phyloP scores from a whole-genome alignment of 352 stramenopile genomes.

The Salisapilia sapeloensis region DNA sequence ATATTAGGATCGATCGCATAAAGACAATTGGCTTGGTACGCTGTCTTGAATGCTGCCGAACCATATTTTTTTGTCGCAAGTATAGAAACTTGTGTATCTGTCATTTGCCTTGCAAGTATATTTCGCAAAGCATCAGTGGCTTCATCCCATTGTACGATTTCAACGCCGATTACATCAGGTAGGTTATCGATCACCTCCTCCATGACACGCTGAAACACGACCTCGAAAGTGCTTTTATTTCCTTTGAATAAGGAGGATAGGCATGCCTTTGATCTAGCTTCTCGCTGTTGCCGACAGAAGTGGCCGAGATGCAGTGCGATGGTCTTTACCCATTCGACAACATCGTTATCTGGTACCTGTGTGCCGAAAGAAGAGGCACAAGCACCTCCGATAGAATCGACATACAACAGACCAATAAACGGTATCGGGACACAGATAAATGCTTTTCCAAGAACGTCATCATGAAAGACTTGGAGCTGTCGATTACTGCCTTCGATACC shows the following conservation, averaged over 20 bases:
- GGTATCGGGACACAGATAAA: conserved; percentile 61
- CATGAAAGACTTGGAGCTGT: conserved; percentile 13
- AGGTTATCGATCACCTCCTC: conserved; percentile 19
- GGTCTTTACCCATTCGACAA: conserved; percentile 25
- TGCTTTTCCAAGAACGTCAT: conserved; percentile 4
- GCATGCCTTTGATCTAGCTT: conserved; percentile 5
- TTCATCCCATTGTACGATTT: conserved; percentile 6
- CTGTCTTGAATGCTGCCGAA: conserved; percentile 2
- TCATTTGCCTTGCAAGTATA: not conserved
- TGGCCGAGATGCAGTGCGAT: conserved; percentile 29
- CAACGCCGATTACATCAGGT: conserved; percentile 14
- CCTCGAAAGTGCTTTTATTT: conserved; percentile 25
- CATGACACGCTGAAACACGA: conserved; percentile 18
- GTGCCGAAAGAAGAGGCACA: conserved; percentile 23
- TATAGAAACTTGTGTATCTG: too few relatives aligned
- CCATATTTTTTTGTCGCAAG: conserved; percentile 1
- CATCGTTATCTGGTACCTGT: conserved; percentile 28
- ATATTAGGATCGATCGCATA: conserved; percentile 5
- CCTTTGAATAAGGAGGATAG: conserved; percentile 29
- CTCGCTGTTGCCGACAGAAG: conserved; percentile 13
- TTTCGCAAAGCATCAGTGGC: not conserved
- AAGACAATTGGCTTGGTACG: not conserved
- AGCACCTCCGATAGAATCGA: conserved; percentile 49
- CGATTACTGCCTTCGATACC: not conserved
- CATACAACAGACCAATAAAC: conserved; percentile 38